Evolutionary conservation across 805 yeast species (phyloP).

Genomic region (Cyberlindnera misumaiensis): DNA sequence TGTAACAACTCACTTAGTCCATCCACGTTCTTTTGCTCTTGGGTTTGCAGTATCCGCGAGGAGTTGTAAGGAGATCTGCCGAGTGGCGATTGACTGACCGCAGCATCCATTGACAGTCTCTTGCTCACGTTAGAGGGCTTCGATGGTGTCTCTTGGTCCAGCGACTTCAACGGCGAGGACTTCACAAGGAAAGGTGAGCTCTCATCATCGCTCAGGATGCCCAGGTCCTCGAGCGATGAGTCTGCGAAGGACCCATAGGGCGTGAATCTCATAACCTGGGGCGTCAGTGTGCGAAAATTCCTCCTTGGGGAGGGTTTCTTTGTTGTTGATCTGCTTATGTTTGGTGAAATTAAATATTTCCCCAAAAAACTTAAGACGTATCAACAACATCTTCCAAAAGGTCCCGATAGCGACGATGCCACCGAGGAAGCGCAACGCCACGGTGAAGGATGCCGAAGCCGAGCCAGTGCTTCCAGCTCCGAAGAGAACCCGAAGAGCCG

Average conservation of each 20-base stretch:
- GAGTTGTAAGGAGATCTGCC: constrained; percentile 1
- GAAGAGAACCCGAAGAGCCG: no score
- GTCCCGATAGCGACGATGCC: constrained; percentile 1
- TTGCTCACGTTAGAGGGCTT: constrained; percentile 8
- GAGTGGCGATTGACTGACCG: constrained; percentile 5
- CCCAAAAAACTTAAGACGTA: no score
- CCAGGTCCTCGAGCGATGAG: constrained; percentile 2
- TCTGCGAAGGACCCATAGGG: constrained; percentile 3
- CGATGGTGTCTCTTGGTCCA: constrained; percentile 11
- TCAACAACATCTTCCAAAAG: no score
- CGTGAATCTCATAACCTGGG: background rate
- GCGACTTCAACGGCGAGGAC: constrained; percentile 19
- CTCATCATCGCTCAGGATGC: background rate
- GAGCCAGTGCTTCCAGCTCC: background rate
- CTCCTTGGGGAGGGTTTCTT: no score
- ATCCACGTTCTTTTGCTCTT: constrained; percentile 5
- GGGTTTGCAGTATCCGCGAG: background rate
- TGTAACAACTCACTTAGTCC: constrained; percentile 12
- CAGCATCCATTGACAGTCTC: background rate
- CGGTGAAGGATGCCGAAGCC: background rate
- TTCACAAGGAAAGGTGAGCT: constrained; percentile 10
- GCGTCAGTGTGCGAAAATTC: background rate
- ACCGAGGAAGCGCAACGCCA: constrained; percentile 1
- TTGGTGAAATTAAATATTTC: background rate
- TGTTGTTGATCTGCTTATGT: background rate